A percentile compares a stretch with the other conserved stretches of the same genome.
Evolutionary conservation across 768 basidiomycete genomes (phyloP).

Genomic region (Rhodotorula paludigena): DNA sequence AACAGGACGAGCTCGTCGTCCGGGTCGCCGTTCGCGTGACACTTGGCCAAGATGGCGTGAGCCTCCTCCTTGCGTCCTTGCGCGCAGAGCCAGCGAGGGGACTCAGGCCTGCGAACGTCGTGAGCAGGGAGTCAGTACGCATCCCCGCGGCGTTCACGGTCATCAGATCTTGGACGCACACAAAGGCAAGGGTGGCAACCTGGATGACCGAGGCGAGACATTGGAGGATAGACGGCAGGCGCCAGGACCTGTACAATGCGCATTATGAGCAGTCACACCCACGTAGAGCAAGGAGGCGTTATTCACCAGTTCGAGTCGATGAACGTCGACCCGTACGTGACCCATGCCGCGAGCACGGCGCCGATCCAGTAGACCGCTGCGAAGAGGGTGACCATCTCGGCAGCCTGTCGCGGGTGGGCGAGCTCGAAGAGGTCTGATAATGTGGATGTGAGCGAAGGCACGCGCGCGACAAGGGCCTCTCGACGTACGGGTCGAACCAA

Average conservation of each 20-base stretch:
- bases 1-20: conserved; percentile 20
- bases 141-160: too few relatives aligned
- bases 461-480: background rate
- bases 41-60: conserved; percentile 1
- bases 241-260: too few relatives aligned
- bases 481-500: background rate
- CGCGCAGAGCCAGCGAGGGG: conserved; percentile 26
- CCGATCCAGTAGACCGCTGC: conserved; percentile 8
- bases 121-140: background rate
- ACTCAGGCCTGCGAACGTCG: conserved; percentile 11
- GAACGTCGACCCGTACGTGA: conserved; percentile 24
- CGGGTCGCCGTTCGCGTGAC: conserved; percentile 20
- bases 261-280: too few relatives aligned
- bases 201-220: conserved; percentile 14
- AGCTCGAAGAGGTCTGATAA: conserved; percentile 19
- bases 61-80: conserved; percentile 29
- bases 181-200: background rate
- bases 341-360: conserved; percentile 2
- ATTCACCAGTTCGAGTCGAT: background rate
- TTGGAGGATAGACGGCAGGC: conserved; percentile 13
- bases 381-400: conserved; percentile 8
- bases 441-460: too few relatives aligned
- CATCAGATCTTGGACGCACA: too few relatives aligned
- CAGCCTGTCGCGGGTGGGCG: conserved; percentile 15
- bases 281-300: too few relatives aligned